These are phyloP conservation scores for Populus tomentosa DNA, from an alignment of 441 rosid genomes.

Conservation along the genomic window DNA sequence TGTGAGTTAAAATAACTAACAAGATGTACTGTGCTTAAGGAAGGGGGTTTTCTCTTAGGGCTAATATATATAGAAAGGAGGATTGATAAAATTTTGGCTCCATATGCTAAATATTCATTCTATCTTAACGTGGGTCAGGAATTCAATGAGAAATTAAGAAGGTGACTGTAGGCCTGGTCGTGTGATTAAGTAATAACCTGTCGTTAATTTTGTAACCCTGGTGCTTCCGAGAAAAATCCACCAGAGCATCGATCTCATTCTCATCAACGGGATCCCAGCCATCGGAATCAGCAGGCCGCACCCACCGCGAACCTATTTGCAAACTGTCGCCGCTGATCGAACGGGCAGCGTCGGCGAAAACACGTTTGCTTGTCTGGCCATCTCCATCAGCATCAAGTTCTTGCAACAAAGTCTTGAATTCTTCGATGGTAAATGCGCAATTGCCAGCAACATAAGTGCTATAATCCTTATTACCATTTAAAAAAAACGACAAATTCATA, in stretches of 20 bases:
- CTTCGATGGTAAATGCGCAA: constrained; percentile 23
- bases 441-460: constrained; percentile 12
- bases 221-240: constrained; percentile 24
- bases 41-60: too few relatives aligned
- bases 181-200: too few relatives aligned
- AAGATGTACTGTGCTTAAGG: too few relatives aligned
- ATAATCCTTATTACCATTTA: constrained; percentile 9
- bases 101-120: too few relatives aligned
- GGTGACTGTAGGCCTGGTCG: too few relatives aligned
- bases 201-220: constrained; percentile 15
- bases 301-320: constrained; percentile 25
- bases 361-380: constrained; percentile 32
- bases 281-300: constrained; percentile 24
- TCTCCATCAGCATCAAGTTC: constrained; percentile 24
- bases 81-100: too few relatives aligned
- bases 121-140: too few relatives aligned
- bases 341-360: constrained; percentile 27
- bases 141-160: too few relatives aligned
- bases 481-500: too few relatives aligned
- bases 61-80: too few relatives aligned
- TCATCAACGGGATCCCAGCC: constrained; percentile 34
- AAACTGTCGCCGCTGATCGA: constrained; percentile 25
- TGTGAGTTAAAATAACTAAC: too few relatives aligned
- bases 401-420: constrained; percentile 30
- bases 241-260: constrained; percentile 26